These are phyloP conservation scores for Aspergillus tubingensis DNA, from an alignment of 2,329 filamentous ascomycete species.

Conservation along the genomic window DNA sequence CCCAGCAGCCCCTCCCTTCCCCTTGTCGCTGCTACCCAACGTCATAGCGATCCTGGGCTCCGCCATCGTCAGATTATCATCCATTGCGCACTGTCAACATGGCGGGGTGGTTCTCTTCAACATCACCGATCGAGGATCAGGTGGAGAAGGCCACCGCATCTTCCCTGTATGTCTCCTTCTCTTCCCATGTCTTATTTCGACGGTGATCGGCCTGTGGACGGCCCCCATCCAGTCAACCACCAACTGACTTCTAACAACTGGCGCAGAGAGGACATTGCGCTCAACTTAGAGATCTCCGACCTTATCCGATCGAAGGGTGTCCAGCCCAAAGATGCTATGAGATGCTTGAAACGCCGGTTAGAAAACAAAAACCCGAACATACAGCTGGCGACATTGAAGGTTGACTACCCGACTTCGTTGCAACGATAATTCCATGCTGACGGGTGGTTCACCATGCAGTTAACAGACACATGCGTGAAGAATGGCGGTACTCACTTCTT, in stretches of 20 bases:
- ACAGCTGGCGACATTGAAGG: conserved; percentile 90
- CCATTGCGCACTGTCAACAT: conserved; percentile 60
- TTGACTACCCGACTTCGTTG: conserved; percentile 46
- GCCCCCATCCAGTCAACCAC: background rate
- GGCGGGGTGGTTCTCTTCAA: conserved; percentile 95
- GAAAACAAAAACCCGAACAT: conserved; percentile 98
- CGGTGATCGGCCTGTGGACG: background rate
- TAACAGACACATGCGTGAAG: conserved; percentile 98
- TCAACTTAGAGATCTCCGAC: conserved; percentile 98
- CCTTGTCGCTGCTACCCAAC: conserved; percentile 18
- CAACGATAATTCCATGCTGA: conserved; percentile 24
- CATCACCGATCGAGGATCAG: conserved; percentile 92
- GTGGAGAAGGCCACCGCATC: conserved; percentile 93
- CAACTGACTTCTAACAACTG: conserved; percentile 12
- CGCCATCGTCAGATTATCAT: conserved; percentile 11
- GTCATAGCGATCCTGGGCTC: conserved; percentile 20
- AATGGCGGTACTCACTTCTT: conserved; percentile 97
- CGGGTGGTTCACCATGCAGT: conserved; percentile 49
- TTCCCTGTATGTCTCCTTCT: conserved; percentile 68
- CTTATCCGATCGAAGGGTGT: conserved; percentile 96
- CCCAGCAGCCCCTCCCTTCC: background rate
- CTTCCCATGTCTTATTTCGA: conserved; percentile 11
- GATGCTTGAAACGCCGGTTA: conserved; percentile 88
- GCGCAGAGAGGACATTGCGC: conserved; percentile 84
- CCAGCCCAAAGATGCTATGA: conserved; percentile 97